A percentile compares a stretch with the other conserved stretches of the same genome.
Conservation (phyloP, 371 early-diverging fungal species). For the Conidiobolus incongruus region DNA sequence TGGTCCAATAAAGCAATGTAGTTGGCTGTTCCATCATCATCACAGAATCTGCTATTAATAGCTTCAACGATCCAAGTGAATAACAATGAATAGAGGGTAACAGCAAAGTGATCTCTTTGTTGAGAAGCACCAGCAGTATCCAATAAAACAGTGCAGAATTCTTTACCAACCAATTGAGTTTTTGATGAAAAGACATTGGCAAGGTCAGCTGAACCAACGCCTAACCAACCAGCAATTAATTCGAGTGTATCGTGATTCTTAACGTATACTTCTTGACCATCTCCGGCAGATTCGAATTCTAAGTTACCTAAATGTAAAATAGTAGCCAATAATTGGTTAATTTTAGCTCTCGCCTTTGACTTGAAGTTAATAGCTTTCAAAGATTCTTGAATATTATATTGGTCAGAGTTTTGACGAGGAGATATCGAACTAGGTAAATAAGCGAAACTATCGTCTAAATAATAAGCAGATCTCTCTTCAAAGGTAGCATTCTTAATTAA, state of each 20-base stretch:
- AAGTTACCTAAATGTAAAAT: slow-evolving; percentile 63
- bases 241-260: slow-evolving; percentile 39
- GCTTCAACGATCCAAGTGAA: slow-evolving; percentile 53
- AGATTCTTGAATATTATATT: slow-evolving; percentile 45
- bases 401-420: slow-evolving; percentile 19
- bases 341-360: no score
- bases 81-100: slow-evolving; percentile 44
- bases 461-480: slow-evolving; percentile 15
- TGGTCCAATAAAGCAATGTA: slow-evolving; percentile 51
- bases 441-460: slow-evolving; percentile 14
- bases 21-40: slow-evolving; percentile 27
- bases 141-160: slow-evolving; percentile 68
- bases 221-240: slow-evolving; percentile 53
- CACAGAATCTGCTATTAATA: slow-evolving; percentile 44
- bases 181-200: slow-evolving; percentile 36
- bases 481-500: slow-evolving; percentile 28
- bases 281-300: slow-evolving; percentile 34
- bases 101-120: slow-evolving; percentile 49
- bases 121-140: slow-evolving; percentile 43
- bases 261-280: slow-evolving; percentile 33
- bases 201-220: slow-evolving; percentile 43
- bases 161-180: slow-evolving; percentile 39
- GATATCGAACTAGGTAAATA: slow-evolving; percentile 13
- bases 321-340: slow-evolving; percentile 49
- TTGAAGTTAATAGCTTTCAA: slow-evolving; percentile 59